phyloP scores from a whole-genome alignment of 495 filamentous ascomycete species.

The Aspergillus carlsbadensis region DNA sequence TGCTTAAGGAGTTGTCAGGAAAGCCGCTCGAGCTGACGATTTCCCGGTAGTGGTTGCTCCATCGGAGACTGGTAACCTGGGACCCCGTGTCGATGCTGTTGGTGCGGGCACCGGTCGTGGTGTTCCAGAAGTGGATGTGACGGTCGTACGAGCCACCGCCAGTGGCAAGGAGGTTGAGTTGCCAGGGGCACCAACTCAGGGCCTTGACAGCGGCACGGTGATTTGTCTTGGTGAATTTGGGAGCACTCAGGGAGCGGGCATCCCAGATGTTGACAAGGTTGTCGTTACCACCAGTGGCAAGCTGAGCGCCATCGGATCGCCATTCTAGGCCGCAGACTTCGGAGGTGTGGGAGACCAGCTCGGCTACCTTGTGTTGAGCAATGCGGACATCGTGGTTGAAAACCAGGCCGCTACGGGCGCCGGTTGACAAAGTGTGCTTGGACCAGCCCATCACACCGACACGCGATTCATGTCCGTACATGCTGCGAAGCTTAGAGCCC shows the following conservation, averaged over 20 bases:
- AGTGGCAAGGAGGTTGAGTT: constrained; percentile 92
- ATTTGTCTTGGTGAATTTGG: constrained; percentile 99
- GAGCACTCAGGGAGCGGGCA: constrained; percentile 83
- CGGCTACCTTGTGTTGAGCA: constrained; percentile 95
- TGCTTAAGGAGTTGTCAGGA: constrained; percentile 96
- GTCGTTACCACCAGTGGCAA: constrained; percentile 96
- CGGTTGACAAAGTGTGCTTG: constrained; percentile 94
- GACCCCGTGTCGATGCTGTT: constrained; percentile 99
- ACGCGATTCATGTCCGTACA: constrained; percentile 95
- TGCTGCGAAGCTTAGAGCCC: constrained; percentile 90
- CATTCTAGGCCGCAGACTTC: constrained; percentile 98
- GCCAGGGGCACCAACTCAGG: constrained; percentile 98
- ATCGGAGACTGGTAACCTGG: constrained; percentile 91
- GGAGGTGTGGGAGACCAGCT: constrained; percentile 92
- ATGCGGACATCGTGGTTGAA: constrained; percentile 99
- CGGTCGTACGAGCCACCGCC: constrained; percentile 95
- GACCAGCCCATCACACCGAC: constrained; percentile 99
- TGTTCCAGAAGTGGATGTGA: constrained; percentile 99
- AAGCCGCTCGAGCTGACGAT: constrained; percentile 96
- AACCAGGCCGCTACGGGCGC: constrained; percentile 90
- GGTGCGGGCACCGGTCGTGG: constrained; percentile 90
- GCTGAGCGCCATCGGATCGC: constrained; percentile 92
- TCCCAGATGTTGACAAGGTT: constrained; percentile 99
- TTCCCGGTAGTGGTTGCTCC: constrained; percentile 96
- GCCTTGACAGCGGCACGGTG: constrained; percentile 98